These are phyloP conservation scores for Calophaca sinica DNA, from an alignment of 306 rosid genomes.

Conservation along the genomic window DNA sequence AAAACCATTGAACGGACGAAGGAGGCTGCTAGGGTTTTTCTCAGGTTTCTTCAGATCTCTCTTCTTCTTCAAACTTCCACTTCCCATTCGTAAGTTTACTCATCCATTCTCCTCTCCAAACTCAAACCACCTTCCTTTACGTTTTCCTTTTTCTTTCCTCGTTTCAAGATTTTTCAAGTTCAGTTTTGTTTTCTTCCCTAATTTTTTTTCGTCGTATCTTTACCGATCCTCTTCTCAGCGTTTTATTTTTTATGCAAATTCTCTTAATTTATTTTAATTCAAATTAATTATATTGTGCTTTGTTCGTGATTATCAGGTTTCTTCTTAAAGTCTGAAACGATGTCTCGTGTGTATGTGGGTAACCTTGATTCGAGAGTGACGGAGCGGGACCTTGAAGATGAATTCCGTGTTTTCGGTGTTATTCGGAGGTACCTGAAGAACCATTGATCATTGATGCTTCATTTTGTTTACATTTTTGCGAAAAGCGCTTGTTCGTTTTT, in stretches of 20 bases:
- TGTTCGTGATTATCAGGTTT: slow-evolving; percentile 46
- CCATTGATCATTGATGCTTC: not conserved
- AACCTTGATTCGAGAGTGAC: slow-evolving; percentile 89
- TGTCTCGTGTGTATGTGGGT: slow-evolving; percentile 98
- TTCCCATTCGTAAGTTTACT: no score
- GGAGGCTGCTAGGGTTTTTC: not conserved
- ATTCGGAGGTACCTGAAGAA: slow-evolving; percentile 72
- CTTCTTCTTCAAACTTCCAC: no score
- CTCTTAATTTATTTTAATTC: not conserved
- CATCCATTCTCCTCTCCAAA: no score
- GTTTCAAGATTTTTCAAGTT: no score
- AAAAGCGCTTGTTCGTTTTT: not conserved
- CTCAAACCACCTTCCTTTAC: no score
- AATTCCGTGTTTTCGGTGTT: slow-evolving; percentile 91
- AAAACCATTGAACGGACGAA: no score
- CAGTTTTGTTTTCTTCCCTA: no score
- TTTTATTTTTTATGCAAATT: not conserved
- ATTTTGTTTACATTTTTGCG: not conserved
- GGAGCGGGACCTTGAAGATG: slow-evolving; percentile 97
- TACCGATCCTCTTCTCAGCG: no score
- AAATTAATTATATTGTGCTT: not conserved
- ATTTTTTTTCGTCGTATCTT: not conserved
- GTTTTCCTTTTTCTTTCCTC: not conserved
- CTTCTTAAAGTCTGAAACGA: slow-evolving; percentile 39
- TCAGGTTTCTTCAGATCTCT: not conserved